Percentiles rank a stretch among this genome's conserved stretches.
Conservation (phyloP, 306 rosid genomes). For the Ormosia semicastrata region DNA sequence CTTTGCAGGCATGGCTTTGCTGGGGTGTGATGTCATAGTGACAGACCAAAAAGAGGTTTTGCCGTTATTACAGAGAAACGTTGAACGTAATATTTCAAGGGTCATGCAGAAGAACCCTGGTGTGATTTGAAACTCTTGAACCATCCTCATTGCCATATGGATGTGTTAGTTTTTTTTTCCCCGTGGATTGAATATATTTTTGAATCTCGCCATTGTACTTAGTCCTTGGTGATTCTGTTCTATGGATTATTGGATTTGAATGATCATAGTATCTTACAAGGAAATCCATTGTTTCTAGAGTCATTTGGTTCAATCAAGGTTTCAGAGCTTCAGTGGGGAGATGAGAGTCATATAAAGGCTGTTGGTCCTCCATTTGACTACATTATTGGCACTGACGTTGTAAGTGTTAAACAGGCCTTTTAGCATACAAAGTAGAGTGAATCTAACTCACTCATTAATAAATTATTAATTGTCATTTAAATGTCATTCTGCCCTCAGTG, state of each 20-base stretch:
- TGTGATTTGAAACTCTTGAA: constrained; percentile 26
- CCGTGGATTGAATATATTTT: neutral
- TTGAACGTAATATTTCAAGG: constrained; percentile 87
- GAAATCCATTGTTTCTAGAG: constrained; percentile 49
- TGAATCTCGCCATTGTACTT: neutral
- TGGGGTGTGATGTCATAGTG: constrained; percentile 79
- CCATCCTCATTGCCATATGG: neutral
- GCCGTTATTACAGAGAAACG: constrained; percentile 74
- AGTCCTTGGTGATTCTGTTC: neutral
- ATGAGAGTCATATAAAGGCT: constrained; percentile 69
- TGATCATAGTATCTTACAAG: constrained; percentile 18
- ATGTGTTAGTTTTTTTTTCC: neutral
- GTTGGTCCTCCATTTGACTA: constrained; percentile 88
- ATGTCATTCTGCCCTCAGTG: neutral
- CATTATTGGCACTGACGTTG: constrained; percentile 92
- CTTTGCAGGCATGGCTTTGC: constrained; percentile 87
- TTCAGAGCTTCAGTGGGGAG: constrained; percentile 88
- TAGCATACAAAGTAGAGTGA: constrained; percentile 4
- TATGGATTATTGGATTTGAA: neutral
- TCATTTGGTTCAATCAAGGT: constrained; percentile 82
- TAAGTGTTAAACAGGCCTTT: constrained; percentile 41
- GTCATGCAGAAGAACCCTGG: constrained; percentile 72
- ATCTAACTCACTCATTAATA: neutral
- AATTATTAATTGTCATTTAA: neutral
- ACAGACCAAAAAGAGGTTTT: constrained; percentile 92